Evolutionary conservation across 495 filamentous ascomycete species (phyloP).

Genomic region (Chaetomidium leptoderma): DNA sequence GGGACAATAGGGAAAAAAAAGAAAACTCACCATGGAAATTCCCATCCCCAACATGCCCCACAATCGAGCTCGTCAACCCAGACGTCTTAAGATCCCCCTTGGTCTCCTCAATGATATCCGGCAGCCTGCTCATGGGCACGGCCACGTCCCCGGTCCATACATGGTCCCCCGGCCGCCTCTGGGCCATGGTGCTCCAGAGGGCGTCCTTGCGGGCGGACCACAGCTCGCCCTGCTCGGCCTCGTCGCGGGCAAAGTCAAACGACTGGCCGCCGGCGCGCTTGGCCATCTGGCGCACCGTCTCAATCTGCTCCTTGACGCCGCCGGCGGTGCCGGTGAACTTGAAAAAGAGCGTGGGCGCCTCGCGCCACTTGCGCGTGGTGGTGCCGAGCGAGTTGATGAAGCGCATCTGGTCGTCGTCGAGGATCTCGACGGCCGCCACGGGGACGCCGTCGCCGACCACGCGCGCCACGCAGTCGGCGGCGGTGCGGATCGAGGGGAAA

Average conservation of each 20-base stretch:
- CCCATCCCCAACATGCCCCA: conserved; percentile 79
- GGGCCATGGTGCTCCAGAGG: conserved; percentile 68
- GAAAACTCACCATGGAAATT: conserved; percentile 67
- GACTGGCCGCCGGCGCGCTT: conserved; percentile 55
- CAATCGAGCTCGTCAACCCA: conserved; percentile 67
- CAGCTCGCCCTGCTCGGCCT: conserved; percentile 66
- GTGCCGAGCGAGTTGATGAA: conserved; percentile 79
- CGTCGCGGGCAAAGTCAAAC: conserved; percentile 75
- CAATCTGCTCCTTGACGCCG: conserved; percentile 79
- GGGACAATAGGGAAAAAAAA: neutral
- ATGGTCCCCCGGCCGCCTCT: conserved; percentile 53
- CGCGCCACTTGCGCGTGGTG: conserved; percentile 68
- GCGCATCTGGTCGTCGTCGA: conserved; percentile 92
- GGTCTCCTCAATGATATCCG: conserved; percentile 74
- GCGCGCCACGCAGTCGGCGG: conserved; percentile 73
- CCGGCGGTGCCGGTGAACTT: conserved; percentile 78
- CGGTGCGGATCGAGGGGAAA: conserved; percentile 72
- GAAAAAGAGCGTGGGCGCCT: conserved; percentile 87
- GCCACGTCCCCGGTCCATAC: conserved; percentile 86
- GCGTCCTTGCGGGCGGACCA: conserved; percentile 89
- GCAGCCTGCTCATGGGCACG: conserved; percentile 67
- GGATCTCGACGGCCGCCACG: conserved; percentile 83
- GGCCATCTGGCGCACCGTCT: conserved; percentile 64
- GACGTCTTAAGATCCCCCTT: conserved; percentile 63
- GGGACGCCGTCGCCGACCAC: conserved; percentile 77